Evolutionary conservation across 2,329 filamentous ascomycete genomes (phyloP), one percentile per base, ranked within the genome.

Genomic region (Pseudogymnoascus sp.): DNA sequence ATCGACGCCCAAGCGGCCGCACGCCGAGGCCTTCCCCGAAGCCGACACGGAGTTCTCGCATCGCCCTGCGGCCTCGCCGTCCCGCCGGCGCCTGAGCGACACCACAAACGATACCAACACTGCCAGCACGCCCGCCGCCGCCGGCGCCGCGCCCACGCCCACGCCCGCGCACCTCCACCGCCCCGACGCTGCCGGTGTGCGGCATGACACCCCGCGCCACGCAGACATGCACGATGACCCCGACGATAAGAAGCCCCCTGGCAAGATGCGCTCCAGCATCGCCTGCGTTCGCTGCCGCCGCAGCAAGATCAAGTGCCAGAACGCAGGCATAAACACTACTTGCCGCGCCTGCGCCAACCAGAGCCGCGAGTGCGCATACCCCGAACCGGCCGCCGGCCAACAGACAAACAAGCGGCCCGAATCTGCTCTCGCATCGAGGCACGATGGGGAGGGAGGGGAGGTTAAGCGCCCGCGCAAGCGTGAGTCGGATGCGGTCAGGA

Each of bases 251-350:
- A 79, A 76, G 64, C 73, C 74, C 58, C 67, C 72, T 52, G 75
- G 75, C 70, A 79, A 79, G 35, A 88, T 91, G 83, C 83, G 90
- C 67, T 91, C 89, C 55, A 90, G 87, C 70, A 90, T 93, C 71
- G 89, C 90, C 58, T 94, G 90, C 74, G 79, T 84, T 64, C 81
- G 85, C 65, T 93, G 90, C 72, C 82, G 90, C 63, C 84, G 85
- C 69, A 91, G 88, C 72, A 95, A 94, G 76, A 90, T 93, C 72
- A 93, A 93, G 75, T 95, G 90, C 76, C 85, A 90, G 69, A 94
- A 94, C 75, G 82, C 83, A 67, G 89, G 89, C 64, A 82, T 87
- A 62, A 82, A 83, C 65, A 86, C 85, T 13, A 84, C 83, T 13
- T 95, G 90, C 76, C 85, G 89, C 65, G 85, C 86, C 10, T 95